Conservation (phyloP, 2,329 filamentous ascomycete species). For the Calycina marina region DNA sequence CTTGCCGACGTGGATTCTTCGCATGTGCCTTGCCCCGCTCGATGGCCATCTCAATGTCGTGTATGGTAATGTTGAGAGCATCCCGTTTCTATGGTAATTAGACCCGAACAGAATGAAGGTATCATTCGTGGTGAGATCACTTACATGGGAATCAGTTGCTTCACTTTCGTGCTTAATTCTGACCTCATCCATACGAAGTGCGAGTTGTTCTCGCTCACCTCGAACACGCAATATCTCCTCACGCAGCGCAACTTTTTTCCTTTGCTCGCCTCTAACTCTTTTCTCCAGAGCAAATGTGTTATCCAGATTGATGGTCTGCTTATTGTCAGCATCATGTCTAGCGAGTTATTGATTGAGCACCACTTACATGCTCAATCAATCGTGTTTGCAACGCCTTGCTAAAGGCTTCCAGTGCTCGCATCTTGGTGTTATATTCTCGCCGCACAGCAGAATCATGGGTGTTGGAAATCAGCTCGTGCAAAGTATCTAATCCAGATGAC, state of each 20-base stretch:
- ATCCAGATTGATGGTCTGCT: constrained; percentile 41
- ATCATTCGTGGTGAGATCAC: constrained; percentile 11
- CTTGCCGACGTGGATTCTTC: constrained; percentile 32
- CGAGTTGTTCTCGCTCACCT: constrained; percentile 45
- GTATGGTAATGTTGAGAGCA: constrained; percentile 39
- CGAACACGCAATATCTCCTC: constrained; percentile 45
- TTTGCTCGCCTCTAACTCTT: constrained; percentile 40
- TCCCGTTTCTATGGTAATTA: constrained; percentile 28
- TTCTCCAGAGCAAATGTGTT: constrained; percentile 41
- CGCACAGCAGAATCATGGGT: constrained; percentile 31
- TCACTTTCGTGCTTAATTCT: constrained; percentile 42
- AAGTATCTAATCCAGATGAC: constrained; percentile 31
- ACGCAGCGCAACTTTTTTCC: constrained; percentile 38
- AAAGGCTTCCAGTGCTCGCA: constrained; percentile 42
- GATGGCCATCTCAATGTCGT: constrained; percentile 45
- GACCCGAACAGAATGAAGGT: background rate
- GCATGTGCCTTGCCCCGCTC: constrained; percentile 34
- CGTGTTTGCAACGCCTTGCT: constrained; percentile 39
- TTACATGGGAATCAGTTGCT: constrained; percentile 35
- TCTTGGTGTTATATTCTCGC: constrained; percentile 40
- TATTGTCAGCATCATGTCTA: constrained; percentile 14
- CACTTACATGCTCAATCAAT: constrained; percentile 42
- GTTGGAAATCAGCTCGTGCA: constrained; percentile 29
- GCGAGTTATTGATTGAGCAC: background rate
- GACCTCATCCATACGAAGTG: constrained; percentile 47